Conservation (phyloP, 1,284 basidiomycete genomes). For the Apiotrichum laibachii region DNA sequence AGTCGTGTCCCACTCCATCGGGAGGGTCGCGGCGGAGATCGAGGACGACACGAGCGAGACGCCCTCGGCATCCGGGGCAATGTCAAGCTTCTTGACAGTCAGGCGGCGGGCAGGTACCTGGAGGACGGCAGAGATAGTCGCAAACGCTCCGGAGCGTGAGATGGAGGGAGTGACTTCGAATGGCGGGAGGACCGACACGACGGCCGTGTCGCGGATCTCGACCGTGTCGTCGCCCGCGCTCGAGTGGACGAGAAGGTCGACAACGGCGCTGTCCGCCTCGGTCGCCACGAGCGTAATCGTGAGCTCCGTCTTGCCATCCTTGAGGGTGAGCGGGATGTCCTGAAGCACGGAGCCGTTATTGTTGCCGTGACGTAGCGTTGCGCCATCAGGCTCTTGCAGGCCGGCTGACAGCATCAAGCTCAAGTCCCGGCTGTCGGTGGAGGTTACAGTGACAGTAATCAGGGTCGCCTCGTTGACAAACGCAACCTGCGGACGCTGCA, state of each 20-base stretch:
- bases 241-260: slow-evolving; percentile 26
- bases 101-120: slow-evolving; percentile 6
- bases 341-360: slow-evolving; percentile 24
- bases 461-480: slow-evolving; percentile 74
- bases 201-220: slow-evolving; percentile 28
- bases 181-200: slow-evolving; percentile 34
- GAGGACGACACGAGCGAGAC: slow-evolving; percentile 20
- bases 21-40: neutral
- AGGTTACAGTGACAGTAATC: slow-evolving; percentile 60
- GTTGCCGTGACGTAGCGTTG: slow-evolving; percentile 33
- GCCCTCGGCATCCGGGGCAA: slow-evolving; percentile 11
- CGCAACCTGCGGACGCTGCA: slow-evolving; percentile 64
- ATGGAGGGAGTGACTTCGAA: slow-evolving; percentile 26
- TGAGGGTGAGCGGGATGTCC: slow-evolving; percentile 26
- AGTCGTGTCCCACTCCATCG: slow-evolving; percentile 19
- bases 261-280: slow-evolving; percentile 20
- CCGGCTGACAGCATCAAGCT: slow-evolving; percentile 68
- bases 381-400: slow-evolving; percentile 73
- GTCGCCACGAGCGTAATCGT: slow-evolving; percentile 22
- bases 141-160: neutral
- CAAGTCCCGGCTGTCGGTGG: slow-evolving; percentile 63
- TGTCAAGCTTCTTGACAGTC: neutral
- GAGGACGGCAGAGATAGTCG: slow-evolving; percentile 9
- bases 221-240: neutral
- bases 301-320: slow-evolving; percentile 11